Evolutionary conservation across 768 basidiomycete species (phyloP).

Genomic region (Lactarius psammicola): DNA sequence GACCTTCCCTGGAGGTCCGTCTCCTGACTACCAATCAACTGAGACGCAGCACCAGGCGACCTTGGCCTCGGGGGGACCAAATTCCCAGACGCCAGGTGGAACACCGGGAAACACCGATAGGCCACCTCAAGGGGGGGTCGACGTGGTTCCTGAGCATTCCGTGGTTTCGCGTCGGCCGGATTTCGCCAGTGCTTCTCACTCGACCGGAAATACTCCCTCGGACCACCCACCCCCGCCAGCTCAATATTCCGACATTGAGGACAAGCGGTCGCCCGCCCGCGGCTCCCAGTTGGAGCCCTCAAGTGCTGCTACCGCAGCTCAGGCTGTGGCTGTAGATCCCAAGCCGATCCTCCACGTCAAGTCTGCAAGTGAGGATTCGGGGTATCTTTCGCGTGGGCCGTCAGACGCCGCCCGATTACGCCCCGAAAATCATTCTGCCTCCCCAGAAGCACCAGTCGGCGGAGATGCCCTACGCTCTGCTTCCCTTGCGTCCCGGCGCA

Average conservation of each 20-base stretch:
- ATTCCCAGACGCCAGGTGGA: background rate
- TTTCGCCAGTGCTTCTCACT: background rate
- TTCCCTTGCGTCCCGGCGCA: constrained; percentile 11
- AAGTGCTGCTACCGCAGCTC: background rate
- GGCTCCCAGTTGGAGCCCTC: background rate
- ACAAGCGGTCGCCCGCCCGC: background rate
- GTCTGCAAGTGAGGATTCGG: background rate
- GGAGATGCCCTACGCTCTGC: background rate
- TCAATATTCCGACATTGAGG: background rate
- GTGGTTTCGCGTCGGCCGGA: background rate
- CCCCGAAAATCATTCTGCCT: background rate
- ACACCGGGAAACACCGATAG: background rate
- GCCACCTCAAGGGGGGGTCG: background rate
- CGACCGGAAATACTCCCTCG: background rate
- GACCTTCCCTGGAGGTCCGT: constrained; percentile 15
- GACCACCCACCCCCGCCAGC: background rate
- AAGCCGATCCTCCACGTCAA: background rate
- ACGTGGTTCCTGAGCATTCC: background rate
- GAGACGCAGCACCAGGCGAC: background rate
- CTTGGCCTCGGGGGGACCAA: background rate
- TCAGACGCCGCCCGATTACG: background rate
- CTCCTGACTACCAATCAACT: constrained; percentile 11
- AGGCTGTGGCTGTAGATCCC: background rate
- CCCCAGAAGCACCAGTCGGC: background rate
- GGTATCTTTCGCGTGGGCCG: background rate